A percentile compares a stretch with the other conserved stretches of the same genome.
Conservation (phyloP, 192 early-diverging fungal species). For the Coemansia sp. region DNA sequence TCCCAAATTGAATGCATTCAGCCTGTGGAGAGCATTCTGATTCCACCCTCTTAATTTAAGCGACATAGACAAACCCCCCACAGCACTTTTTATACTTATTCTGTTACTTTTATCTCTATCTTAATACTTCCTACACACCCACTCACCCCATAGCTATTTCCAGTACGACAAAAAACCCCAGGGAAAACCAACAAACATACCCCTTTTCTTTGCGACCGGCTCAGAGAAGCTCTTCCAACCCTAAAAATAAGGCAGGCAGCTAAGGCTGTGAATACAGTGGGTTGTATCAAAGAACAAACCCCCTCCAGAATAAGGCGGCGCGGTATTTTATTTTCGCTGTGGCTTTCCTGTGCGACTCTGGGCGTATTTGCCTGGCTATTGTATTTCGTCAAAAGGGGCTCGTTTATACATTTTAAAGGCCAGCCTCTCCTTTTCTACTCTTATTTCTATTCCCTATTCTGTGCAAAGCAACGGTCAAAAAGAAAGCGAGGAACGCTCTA, state of each 20-base stretch:
- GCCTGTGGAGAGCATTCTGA: not conserved
- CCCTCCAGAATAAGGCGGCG: slow-evolving; percentile 5
- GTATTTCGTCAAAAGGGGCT: not conserved
- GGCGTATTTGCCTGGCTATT: not conserved
- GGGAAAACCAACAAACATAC: not conserved
- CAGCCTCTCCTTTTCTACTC: slow-evolving; percentile 3
- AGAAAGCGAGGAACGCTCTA: not conserved
- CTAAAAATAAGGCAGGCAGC: not conserved
- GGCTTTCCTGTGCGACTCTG: slow-evolving; percentile 4
- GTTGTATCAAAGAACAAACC: not conserved
- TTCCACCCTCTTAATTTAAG: not conserved
- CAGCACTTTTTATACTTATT: not conserved
- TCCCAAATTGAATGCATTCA: not conserved
- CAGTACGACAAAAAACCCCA: not conserved
- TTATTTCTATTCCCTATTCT: not conserved
- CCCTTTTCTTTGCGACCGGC: not conserved
- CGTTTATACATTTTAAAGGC: not conserved
- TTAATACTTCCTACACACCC: not conserved
- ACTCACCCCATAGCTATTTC: not conserved
- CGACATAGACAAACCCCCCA: not conserved
- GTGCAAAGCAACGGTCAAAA: not conserved
- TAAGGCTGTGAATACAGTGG: not conserved
- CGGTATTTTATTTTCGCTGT: slow-evolving; percentile 4
- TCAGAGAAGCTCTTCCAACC: not conserved
- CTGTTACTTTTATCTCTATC: not conserved